phyloP scores from a whole-genome alignment of 139 green algal species.

The Dunaliella sp. region DNA sequence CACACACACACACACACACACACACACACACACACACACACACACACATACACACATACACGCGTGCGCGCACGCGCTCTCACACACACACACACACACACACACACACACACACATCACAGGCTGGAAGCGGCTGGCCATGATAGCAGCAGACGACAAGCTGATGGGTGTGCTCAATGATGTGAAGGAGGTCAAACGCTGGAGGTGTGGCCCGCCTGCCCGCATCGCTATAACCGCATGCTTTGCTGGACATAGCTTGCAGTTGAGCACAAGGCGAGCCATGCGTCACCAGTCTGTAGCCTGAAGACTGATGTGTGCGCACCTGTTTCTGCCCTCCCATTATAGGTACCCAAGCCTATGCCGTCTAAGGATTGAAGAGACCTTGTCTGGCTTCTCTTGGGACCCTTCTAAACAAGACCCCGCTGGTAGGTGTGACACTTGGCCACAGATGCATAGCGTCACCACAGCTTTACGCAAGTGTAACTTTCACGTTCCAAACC shows the following conservation, averaged over 20 bases:
- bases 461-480: too few relatives aligned
- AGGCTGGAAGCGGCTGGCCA: too few relatives aligned
- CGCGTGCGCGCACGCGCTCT: neutral
- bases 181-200: neutral
- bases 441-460: neutral
- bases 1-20: constrained; percentile 3
- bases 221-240: neutral
- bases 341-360: neutral
- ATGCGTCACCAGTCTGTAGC: too few relatives aligned
- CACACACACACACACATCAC: neutral
- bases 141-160: neutral
- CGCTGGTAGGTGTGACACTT: neutral
- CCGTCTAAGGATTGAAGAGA: neutral
- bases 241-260: too few relatives aligned
- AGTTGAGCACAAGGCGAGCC: too few relatives aligned
- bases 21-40: constrained; percentile 8
- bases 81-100: constrained; percentile 4
- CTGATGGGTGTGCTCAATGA: neutral
- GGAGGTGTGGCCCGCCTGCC: neutral
- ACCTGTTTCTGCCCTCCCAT: too few relatives aligned
- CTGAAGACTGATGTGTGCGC: too few relatives aligned
- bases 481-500: too few relatives aligned
- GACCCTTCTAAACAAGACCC: neutral
- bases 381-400: neutral
- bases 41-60: constrained; percentile 10